Evolutionary conservation across 192 early-diverging fungal genomes (phyloP), one percentile per base, ranked within the genome.

Genomic region (Endogone sp.): DNA sequence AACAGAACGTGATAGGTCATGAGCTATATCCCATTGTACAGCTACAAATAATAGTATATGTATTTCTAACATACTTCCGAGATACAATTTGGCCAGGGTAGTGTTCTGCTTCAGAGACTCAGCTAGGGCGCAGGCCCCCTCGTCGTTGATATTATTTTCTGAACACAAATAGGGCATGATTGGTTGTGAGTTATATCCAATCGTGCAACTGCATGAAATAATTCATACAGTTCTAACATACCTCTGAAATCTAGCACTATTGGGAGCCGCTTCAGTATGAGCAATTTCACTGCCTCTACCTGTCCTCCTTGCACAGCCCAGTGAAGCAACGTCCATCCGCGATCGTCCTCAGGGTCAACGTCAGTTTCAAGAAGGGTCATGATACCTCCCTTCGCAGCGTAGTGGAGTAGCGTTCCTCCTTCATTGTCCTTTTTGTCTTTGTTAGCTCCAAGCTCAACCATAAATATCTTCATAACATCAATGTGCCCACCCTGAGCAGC

Each of bases 311-410:
- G 1, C 27, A 16, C n/a, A 63, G 62, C 62, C 2, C 3, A 2
- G 3, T 63, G 62, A 63, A 63, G 62, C 37, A 16, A 1, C 2
- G 28, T 28, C 22, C 10, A 1, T 2, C 62, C 62, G 28, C 37
- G 21, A 2, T 2, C 1, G 3, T 63, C 62, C 26, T 23, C 28
- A 27, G 28, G 23, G 16, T 63, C 72, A 16, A 92, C 75, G 60
- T 93, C 68, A 23, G 78, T 6, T 71, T 91, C 75, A 6, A 92
- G 88, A 56, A 83, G 77, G 54, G 88, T 80, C 65, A 82, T 44
- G 66, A 93, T 88, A 2, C 93, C 92, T 75, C 93, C 93, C 3
- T 91, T 76, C 11, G 91, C 90, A 63, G 91, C 91, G 91, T 92
- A 95, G 73, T 95, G 93, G 56, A 95, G 77, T 27, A 92, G 81